These are phyloP conservation scores for Blastobotrys chiropterorum DNA, from an alignment of 805 yeast species.

Conservation along the genomic window DNA sequence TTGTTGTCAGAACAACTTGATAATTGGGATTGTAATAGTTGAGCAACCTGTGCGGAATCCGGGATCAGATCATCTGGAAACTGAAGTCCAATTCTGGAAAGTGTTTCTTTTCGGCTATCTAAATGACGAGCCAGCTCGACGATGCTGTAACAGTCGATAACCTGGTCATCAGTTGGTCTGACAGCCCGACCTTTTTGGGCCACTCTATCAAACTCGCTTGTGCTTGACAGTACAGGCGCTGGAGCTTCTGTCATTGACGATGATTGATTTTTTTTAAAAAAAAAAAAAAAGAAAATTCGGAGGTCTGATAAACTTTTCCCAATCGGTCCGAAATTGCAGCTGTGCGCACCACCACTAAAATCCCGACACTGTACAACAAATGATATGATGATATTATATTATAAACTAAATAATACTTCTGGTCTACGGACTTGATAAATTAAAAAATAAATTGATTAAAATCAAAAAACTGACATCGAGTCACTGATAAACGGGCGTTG, in stretches of 20 bases:
- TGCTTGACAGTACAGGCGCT: conserved; percentile 72
- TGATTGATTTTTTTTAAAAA: not conserved
- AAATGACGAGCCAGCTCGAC: conserved; percentile 42
- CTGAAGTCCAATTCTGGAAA: conserved; percentile 63
- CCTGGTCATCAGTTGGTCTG: conserved; percentile 19
- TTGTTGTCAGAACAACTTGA: not conserved
- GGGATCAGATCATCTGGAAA: conserved; percentile 78
- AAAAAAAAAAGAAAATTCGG: not conserved
- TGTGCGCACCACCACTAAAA: not conserved
- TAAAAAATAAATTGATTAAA: not conserved
- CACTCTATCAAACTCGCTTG: conserved; percentile 57
- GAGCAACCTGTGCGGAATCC: conserved; percentile 70
- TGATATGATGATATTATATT: no score
- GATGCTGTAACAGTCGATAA: conserved; percentile 52
- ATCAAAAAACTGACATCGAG: no score
- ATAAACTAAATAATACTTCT: no score
- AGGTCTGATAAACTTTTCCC: not conserved
- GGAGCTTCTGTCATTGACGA: conserved; percentile 21
- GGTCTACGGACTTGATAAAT: no score
- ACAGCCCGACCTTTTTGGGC: not conserved
- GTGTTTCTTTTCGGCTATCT: conserved; percentile 31
- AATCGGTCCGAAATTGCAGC: not conserved
- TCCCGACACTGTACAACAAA: not conserved
- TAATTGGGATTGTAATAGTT: conserved; percentile 27
- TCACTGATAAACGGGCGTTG: no score